These are phyloP conservation scores for Akebia trifoliata DNA, from an alignment of 164 flowering plant genomes.

Conservation along the genomic window DNA sequence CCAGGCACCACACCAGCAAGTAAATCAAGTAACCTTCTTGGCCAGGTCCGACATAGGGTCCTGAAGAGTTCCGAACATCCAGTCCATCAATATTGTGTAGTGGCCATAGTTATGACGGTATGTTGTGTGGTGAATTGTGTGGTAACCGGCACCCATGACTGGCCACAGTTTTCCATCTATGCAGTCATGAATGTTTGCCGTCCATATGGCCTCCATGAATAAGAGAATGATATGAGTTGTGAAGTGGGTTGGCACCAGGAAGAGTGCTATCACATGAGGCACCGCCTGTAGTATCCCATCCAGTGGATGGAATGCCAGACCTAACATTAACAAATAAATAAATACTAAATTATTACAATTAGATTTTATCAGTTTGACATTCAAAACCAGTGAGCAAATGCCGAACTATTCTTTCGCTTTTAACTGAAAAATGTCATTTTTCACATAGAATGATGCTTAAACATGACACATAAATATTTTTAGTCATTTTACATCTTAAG, in stretches of 20 bases:
- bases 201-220: conserved; percentile 82
- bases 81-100: conserved; percentile 92
- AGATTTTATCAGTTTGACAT: not conserved
- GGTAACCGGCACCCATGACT: conserved; percentile 96
- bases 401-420: no score
- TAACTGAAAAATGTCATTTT: no score
- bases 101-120: conserved; percentile 94
- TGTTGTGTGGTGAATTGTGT: conserved; percentile 95
- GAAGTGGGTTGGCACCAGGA: conserved; percentile 75
- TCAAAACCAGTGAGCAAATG: no score
- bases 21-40: conserved; percentile 33
- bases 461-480: no score
- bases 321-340: conserved; percentile 26
- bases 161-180: conserved; percentile 88
- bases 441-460: no score
- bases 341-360: not conserved
- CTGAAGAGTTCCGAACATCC: conserved; percentile 92
- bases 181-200: conserved; percentile 95
- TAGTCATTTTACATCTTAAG: no score
- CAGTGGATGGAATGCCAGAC: conserved; percentile 92
- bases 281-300: conserved; percentile 92
- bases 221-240: conserved; percentile 63
- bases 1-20: no score
- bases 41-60: conserved; percentile 46
- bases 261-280: conserved; percentile 81